phyloP scores from a whole-genome alignment of 805 yeast species.

The Wickerhamomyces subpelliculosus region DNA sequence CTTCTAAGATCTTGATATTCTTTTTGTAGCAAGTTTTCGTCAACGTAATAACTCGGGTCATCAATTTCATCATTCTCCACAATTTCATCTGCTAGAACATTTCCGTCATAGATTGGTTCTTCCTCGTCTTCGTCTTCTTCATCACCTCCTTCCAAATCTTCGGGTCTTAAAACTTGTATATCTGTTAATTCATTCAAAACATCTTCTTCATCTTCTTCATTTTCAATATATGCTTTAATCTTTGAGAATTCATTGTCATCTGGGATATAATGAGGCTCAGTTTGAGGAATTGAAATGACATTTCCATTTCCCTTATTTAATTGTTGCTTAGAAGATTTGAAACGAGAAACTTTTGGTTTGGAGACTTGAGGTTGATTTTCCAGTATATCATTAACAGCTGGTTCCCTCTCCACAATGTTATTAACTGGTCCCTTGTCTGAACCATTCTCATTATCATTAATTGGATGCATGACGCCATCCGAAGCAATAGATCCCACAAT shows the following conservation, averaged over 20 bases:
- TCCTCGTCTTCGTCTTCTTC: constrained; percentile 21
- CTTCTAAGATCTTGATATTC: constrained; percentile 26
- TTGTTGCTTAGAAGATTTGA: constrained; percentile 15
- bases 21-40: constrained; percentile 18
- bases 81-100: constrained; percentile 35
- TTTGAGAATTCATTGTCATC: constrained; percentile 7
- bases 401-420: constrained; percentile 12
- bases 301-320: not conserved
- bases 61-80: constrained; percentile 31
- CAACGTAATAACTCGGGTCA: constrained; percentile 21
- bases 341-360: constrained; percentile 18
- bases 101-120: constrained; percentile 24
- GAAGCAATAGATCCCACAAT: too few species aligned
- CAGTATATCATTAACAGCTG: constrained; percentile 1
- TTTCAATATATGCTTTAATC: constrained; percentile 10
- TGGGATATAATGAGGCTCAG: not conserved
- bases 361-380: constrained; percentile 6
- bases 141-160: constrained; percentile 2
- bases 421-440: not conserved
- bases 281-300: not conserved
- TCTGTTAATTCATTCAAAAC: not conserved
- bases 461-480: too few species aligned
- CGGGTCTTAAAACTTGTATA: constrained; percentile 10
- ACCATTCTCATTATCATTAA: too few species aligned
- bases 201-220: constrained; percentile 16